Evolutionary conservation across 345 rosid genomes (phyloP), one percentile per base, ranked within the genome.

Genomic region (Jatropha curcas): DNA sequence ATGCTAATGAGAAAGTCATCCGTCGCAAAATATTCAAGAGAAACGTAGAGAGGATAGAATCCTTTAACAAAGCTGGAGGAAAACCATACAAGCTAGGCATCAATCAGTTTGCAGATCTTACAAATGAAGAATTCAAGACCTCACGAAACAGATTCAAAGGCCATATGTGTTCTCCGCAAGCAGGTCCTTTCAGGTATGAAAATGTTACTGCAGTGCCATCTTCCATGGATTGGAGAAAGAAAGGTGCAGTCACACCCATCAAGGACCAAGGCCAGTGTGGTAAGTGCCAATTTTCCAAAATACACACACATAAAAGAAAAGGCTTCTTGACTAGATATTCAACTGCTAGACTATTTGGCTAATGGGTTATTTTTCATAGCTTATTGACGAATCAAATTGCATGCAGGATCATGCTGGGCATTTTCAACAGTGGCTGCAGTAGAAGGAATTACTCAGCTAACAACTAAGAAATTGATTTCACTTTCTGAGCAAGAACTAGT

Each of bases 351-450:
- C 8, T 33, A 25, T 16, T 20, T 37, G 27, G 24, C 45, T 16
- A n/a, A 45, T n/a, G n/a, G n/a, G n/a, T n/a, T n/a, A 14, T 48
- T 28, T 14, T 28, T 58, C 2, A 55, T 27, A 30, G n/a, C 4
- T 68, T 0, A 9, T 45, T 14, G 13, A 65, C 12, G 12, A 51
- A n/a, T 34, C 2, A 19, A 24, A 31, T 7, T 68, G 25, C 20
- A 77, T 65, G 17, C 69, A 65, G 87, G 89, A 60, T 82, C 78
- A 31, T 84, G 89, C 64, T 83, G 89, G 87, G 89, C 89, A 13
- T 86, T 86, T 72, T 86, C 87, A 0, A 83, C 85, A 0, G 87
- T 86, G 51, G 86, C 87, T 1, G 89, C 86, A 1, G 65, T 80
- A 39, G 86, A 86, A 78, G 89, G 87, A 66, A 63, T 84, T 27